These are phyloP conservation scores for Entophlyctis luteolus DNA, from an alignment of 192 early-diverging fungal species.

Conservation along the genomic window DNA sequence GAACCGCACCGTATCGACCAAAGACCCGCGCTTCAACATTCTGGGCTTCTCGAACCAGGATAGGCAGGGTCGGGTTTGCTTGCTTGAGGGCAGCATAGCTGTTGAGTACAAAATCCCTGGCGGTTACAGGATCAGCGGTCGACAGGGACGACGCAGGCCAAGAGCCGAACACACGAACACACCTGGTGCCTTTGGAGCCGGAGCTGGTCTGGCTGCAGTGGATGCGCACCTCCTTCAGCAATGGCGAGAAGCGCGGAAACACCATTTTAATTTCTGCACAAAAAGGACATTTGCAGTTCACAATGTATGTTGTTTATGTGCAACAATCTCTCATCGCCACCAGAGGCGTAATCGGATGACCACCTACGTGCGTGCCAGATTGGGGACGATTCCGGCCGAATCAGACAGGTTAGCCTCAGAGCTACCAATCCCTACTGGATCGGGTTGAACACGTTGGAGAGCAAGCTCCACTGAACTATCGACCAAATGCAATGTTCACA, in stretches of 20 bases:
- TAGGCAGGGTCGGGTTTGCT: slow-evolving; percentile 82
- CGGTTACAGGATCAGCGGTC: not conserved
- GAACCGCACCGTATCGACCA: slow-evolving; percentile 88
- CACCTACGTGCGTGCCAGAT: too few relatives aligned
- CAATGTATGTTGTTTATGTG: too few relatives aligned
- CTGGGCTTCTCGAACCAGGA: slow-evolving; percentile 83
- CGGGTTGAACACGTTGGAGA: not conserved
- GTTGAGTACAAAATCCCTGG: slow-evolving; percentile 80
- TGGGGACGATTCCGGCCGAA: not conserved
- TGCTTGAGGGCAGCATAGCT: slow-evolving; percentile 78
- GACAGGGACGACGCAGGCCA: not conserved
- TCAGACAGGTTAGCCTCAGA: not conserved
- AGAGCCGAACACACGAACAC: not conserved
- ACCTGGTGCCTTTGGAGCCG: slow-evolving; percentile 80
- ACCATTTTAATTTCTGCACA: not conserved
- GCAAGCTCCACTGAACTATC: not conserved
- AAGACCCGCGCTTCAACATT: slow-evolving; percentile 81
- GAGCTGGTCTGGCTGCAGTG: slow-evolving; percentile 80
- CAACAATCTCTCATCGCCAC: too few relatives aligned
- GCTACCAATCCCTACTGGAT: not conserved
- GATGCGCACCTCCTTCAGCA: slow-evolving; percentile 85
- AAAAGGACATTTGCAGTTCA: not conserved
- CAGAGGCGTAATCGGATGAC: too few relatives aligned
- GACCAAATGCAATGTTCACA: not conserved
- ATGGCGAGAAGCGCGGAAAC: slow-evolving; percentile 23